Evolutionary conservation across 306 rosid species (phyloP).

Genomic region (Castanea mollissima): DNA sequence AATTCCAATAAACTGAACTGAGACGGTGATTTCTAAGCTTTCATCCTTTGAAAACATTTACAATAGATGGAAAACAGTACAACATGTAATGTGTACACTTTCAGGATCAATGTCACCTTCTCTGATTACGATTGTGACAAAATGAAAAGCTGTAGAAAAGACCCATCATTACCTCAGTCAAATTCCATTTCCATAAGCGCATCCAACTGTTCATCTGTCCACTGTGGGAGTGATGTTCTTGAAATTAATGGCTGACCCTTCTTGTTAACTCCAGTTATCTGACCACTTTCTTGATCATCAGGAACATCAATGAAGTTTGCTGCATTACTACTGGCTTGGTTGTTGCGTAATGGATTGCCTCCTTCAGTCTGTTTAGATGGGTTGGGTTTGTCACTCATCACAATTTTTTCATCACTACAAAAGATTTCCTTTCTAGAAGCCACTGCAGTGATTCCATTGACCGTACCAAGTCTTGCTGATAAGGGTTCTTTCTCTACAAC

Average conservation of each 20-base stretch:
- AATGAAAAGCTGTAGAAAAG: background rate
- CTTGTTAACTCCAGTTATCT: constrained; percentile 11
- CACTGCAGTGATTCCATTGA: constrained; percentile 2
- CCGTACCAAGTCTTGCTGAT: constrained; percentile 11
- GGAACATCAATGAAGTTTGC: constrained; percentile 15
- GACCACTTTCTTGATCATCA: constrained; percentile 24
- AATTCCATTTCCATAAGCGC: constrained; percentile 53
- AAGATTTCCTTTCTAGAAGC: constrained; percentile 3
- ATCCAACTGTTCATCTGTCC: constrained; percentile 92
- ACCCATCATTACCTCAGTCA: constrained; percentile 37
- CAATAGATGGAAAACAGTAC: background rate
- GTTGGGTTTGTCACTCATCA: constrained; percentile 25
- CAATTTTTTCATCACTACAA: constrained; percentile 22
- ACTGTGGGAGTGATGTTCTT: constrained; percentile 43
- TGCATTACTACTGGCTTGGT: constrained; percentile 23
- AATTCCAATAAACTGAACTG: background rate
- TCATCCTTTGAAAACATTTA: background rate
- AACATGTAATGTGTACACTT: background rate
- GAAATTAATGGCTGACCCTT: constrained; percentile 24
- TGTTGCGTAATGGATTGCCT: constrained; percentile 14
- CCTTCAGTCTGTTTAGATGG: constrained; percentile 13
- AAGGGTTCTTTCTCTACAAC: constrained; percentile 27
- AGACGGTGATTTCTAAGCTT: background rate
- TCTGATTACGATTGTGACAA: background rate
- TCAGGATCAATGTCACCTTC: constrained; percentile 8